These are phyloP conservation scores for Ambispora gerdemannii DNA, from an alignment of 192 early-diverging fungal genomes.

Conservation along the genomic window DNA sequence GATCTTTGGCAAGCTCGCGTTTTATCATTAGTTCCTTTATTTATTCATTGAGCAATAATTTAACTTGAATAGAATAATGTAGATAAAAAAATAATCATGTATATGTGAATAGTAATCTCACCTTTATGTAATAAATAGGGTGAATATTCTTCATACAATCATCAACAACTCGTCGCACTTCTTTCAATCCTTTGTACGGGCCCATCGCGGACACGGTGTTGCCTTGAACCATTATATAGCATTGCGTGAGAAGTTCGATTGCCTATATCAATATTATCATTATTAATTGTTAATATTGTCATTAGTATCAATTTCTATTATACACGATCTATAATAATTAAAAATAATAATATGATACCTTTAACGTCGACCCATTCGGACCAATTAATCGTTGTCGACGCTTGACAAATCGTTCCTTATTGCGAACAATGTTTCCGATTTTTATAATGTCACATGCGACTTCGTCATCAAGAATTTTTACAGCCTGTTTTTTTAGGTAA, in stretches of 20 bases:
- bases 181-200: conserved; percentile 81
- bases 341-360: conserved; percentile 42
- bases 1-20: conserved; percentile 95
- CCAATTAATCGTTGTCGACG: conserved; percentile 92
- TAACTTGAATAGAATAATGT: background rate
- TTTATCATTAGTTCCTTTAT: conserved; percentile 95
- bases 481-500: conserved; percentile 48
- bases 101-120: conserved; percentile 32
- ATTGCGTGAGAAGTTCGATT: conserved; percentile 90
- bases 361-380: conserved; percentile 92
- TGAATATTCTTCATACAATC: conserved; percentile 99
- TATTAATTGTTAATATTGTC: too few species aligned
- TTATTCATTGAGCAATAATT: background rate
- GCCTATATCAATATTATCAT: too few species aligned
- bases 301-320: too few species aligned
- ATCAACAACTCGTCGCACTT: conserved; percentile 83
- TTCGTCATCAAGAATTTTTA: conserved; percentile 91
- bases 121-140: conserved; percentile 98
- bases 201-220: conserved; percentile 96
- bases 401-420: conserved; percentile 98
- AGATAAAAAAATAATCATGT: background rate
- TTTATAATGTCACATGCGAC: conserved; percentile 94
- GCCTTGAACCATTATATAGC: conserved; percentile 98
- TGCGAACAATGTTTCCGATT: conserved; percentile 90
- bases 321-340: too few species aligned